Evolutionary conservation across 192 early-diverging fungal genomes (phyloP).

Genomic region (Dissophora globulifera): DNA sequence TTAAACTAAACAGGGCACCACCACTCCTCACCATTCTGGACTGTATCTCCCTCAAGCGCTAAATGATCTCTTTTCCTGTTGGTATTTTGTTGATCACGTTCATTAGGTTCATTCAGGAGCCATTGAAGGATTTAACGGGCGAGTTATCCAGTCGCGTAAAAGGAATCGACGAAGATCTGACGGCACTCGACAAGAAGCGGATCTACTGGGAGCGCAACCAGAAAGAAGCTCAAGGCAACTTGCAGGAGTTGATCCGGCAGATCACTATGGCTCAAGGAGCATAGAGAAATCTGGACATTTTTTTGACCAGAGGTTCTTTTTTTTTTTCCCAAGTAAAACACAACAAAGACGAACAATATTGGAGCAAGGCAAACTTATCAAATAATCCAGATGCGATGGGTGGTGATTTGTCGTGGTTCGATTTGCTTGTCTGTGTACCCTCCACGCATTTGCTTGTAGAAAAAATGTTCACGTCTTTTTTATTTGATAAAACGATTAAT

Average conservation of each 20-base stretch:
- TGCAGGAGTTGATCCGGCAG: conserved; percentile 53
- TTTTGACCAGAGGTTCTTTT: too few species aligned
- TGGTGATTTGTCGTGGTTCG: too few species aligned
- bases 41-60: too few species aligned
- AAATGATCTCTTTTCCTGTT: too few species aligned
- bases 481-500: not conserved
- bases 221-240: conserved; percentile 58
- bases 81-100: not conserved
- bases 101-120: conserved; percentile 67
- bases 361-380: too few species aligned
- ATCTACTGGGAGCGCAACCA: conserved; percentile 70
- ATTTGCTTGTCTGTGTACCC: too few species aligned
- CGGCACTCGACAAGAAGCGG: conserved; percentile 62
- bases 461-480: too few species aligned
- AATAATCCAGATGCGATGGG: too few species aligned
- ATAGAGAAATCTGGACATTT: not conserved
- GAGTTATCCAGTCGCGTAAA: conserved; percentile 51
- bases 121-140: conserved; percentile 53
- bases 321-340: too few species aligned
- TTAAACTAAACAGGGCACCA: not conserved
- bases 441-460: too few species aligned
- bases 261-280: conserved; percentile 32
- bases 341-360: too few species aligned
- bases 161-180: conserved; percentile 61
- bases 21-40: too few species aligned